Conservation (phyloP, 345 rosid genomes). For the Chamaenerion angustifolium region DNA sequence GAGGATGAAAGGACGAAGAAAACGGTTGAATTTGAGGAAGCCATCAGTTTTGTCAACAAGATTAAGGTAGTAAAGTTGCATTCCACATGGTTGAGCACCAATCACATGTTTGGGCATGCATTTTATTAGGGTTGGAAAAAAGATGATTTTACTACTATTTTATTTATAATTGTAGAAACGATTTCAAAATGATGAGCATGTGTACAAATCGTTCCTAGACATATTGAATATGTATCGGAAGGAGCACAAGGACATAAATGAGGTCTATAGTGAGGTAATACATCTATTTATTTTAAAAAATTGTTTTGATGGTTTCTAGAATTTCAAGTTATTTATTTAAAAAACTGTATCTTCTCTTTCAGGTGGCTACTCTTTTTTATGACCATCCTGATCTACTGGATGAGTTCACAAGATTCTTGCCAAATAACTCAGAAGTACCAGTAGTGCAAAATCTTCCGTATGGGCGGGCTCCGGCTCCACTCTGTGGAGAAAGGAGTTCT, state of each 20-base stretch:
- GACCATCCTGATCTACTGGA: conserved; percentile 81
- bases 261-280: conserved; percentile 77
- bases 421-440: conserved; percentile 45
- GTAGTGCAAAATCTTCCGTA: conserved; percentile 25
- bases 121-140: neutral
- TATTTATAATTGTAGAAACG: conserved; percentile 49
- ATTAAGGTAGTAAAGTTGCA: conserved; percentile 43
- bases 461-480: conserved; percentile 42
- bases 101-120: neutral
- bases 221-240: conserved; percentile 80
- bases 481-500: conserved; percentile 39
- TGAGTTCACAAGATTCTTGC: conserved; percentile 72
- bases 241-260: conserved; percentile 79
- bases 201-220: conserved; percentile 74
- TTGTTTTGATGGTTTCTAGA: too few relatives aligned
- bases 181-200: conserved; percentile 72
- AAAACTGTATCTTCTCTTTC: conserved; percentile 5
- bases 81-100: too few relatives aligned
- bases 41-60: conserved; percentile 60
- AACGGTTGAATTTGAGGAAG: conserved; percentile 83
- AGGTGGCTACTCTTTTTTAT: conserved; percentile 75
- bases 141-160: neutral
- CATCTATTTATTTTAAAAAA: neutral
- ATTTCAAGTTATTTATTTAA: conserved; percentile 6
- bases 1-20: conserved; percentile 72